Evolutionary conservation across 2,329 filamentous ascomycete genomes (phyloP).

Genomic region (Fonsecaea pugnacius): DNA sequence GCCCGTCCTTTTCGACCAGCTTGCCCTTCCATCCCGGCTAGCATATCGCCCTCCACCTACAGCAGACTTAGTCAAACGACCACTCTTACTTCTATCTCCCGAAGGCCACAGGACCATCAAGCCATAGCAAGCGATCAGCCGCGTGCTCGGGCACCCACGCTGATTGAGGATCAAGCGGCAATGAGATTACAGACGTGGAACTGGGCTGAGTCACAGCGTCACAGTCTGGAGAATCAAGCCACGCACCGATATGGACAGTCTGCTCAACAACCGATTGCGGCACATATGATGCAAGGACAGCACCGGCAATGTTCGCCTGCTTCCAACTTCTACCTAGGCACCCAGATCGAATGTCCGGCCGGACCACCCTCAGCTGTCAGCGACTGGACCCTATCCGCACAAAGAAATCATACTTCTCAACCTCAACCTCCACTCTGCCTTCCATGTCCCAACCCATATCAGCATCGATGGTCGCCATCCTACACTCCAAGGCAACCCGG

Average conservation of each 20-base stretch:
- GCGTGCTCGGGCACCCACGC: background rate
- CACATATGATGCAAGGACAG: background rate
- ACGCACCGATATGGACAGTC: background rate
- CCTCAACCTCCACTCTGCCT: background rate
- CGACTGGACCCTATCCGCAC: background rate
- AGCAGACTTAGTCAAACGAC: background rate
- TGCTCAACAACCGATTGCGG: background rate
- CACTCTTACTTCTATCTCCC: background rate
- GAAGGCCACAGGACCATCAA: background rate
- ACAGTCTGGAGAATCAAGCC: background rate
- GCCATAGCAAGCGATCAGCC: background rate
- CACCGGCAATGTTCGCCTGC: background rate
- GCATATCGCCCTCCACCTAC: background rate
- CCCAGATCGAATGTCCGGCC: background rate
- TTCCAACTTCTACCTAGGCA: background rate
- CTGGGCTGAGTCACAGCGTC: background rate
- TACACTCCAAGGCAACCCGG: background rate
- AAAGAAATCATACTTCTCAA: background rate
- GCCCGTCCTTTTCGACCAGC: background rate
- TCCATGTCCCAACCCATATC: slow-evolving; percentile 1
- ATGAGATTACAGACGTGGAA: background rate
- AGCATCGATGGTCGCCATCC: background rate
- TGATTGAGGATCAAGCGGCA: background rate
- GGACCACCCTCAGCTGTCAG: background rate
- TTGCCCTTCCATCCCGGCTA: background rate